phyloP scores from a whole-genome alignment of 129 eudicot genomes.

The Flaveria trinervia region DNA sequence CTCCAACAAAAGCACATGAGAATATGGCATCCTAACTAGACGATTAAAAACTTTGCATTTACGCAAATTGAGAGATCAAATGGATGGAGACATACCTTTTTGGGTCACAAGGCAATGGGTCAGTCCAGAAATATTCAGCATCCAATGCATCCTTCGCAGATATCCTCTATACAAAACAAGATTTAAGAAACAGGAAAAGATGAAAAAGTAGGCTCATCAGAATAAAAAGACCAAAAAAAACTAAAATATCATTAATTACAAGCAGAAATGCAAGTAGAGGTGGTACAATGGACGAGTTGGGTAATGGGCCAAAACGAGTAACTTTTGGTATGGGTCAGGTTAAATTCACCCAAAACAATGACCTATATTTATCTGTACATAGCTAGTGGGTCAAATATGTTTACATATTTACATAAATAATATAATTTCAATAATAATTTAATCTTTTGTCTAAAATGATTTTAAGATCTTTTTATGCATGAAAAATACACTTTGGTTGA shows the following conservation, averaged over 20 bases:
- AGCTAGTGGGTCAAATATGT: background rate
- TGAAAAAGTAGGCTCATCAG: background rate
- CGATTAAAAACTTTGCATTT: background rate
- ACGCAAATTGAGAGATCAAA: background rate
- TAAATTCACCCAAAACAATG: background rate
- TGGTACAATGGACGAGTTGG: background rate
- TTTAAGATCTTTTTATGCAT: no score
- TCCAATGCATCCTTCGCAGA: constrained; percentile 93
- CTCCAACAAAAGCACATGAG: background rate
- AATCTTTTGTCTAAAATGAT: no score
- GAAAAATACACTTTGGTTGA: no score
- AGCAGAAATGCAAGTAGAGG: background rate
- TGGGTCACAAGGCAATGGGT: constrained; percentile 95
- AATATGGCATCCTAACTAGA: background rate
- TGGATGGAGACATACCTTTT: constrained; percentile 52
- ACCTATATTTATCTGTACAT: background rate
- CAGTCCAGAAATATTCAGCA: constrained; percentile 95
- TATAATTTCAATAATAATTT: background rate
- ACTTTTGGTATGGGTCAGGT: background rate
- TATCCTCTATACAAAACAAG: constrained; percentile 62
- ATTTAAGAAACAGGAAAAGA: background rate
- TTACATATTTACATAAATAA: background rate
- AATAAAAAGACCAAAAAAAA: constrained; percentile 7
- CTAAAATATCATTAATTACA: background rate
- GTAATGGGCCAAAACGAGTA: background rate